Base-by-base conservation (phyloP, 352 stramenopile genomes). In the Phytophthora pluvialis region DNA sequence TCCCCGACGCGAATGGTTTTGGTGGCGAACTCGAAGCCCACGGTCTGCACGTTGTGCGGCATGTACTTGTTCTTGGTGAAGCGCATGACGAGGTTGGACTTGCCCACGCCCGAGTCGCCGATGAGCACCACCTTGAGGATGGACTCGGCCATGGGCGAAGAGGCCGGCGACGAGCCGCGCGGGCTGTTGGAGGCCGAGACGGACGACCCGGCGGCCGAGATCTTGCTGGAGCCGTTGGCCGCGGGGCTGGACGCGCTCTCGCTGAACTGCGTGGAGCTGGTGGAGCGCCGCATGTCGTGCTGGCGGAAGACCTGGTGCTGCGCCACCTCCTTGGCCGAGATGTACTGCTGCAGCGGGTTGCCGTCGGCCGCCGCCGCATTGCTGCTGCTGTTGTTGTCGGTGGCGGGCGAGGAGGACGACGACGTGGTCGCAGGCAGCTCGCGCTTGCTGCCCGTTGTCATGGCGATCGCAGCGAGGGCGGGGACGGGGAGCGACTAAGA, bases 1-100 rank as follows among this genome's bases (percentile, higher is more conserved):
- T 94, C 85, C 43, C 86, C 87, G 16, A 97, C 83, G 28, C 87
- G 83, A 50, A 97, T 86, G 25, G 80, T 94, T 66, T 95, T 95
- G 66, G 86, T 91, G 45, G 86, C 83, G 61, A 95, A 97, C 67
- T 97, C 89, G 67, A 97, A 95, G 44, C 88, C 88, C 35, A 97
- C 82, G 6, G 89, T 97, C 70, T 91, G 80, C 46, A 87, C 75
- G 58, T 73, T 92, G 33, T 88, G 78, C 15, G 81, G 73, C 60
- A 89, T 77, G 72, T 90, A 96, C 67, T 90, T 91, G 77, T 94
- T 95, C 77, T 97, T 95, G 52, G 88, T 93, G 57, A 97, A 96
- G 50, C 87, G 85, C 76, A 90, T 77, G 40, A 97, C 82, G 46
- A 97, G 80, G 55, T 95, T 95, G 29, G 85, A 93, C 60, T 97